Base-by-base conservation (phyloP, 805 yeast genomes). In the Saturnispora halmiae region DNA sequence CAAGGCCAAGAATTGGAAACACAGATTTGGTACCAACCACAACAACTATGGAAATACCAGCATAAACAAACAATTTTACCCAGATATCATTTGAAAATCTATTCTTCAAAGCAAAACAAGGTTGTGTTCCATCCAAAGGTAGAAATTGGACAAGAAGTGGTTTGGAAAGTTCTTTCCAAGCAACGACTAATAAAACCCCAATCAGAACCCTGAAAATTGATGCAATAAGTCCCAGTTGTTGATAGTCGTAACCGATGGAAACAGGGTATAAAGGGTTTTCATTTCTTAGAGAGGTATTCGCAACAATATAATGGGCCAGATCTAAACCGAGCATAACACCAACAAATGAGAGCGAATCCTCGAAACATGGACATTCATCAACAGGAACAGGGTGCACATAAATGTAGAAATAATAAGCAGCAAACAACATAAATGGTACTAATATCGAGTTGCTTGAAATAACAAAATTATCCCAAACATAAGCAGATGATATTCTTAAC, bases 341-440 rank as follows among this genome's bases (percentile, higher is more conserved):
- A 39, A 88, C 65, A 52, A 90, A 90, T 4, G 97, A 94, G 24
- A 90, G 95, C 15, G 87, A 77, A 57, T 90, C 98, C 54, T 88
- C 96, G 55, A 81, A 90, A 58, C 98, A 92, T 1, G 98, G 98
- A 55, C 98, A 90, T 49, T 79, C 82, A 51, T 92, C 98, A 16
- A 82, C 77, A 2, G 97, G 97, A 43, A 72, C 75, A 0, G 87
- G 82, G 60, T 87, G 95, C 31, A 69, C 59, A 51, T 81, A 77
- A 18, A 88, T 70, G 26, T 82, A 52, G 1, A 62, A 46, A 33
- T 79, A 54, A 50, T 69, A 69, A 1, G 70, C 66, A 19, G 65
- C 50, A 0, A 65, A 51, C 1, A 75, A 53, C 2, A 68, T 49
- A 2, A 75, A 65, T 13, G 68, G 67, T 7, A 56, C 50, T 4